phyloP scores from a whole-genome alignment of 108 stramenopile species.

The Aureococcus anophagefferens region DNA sequence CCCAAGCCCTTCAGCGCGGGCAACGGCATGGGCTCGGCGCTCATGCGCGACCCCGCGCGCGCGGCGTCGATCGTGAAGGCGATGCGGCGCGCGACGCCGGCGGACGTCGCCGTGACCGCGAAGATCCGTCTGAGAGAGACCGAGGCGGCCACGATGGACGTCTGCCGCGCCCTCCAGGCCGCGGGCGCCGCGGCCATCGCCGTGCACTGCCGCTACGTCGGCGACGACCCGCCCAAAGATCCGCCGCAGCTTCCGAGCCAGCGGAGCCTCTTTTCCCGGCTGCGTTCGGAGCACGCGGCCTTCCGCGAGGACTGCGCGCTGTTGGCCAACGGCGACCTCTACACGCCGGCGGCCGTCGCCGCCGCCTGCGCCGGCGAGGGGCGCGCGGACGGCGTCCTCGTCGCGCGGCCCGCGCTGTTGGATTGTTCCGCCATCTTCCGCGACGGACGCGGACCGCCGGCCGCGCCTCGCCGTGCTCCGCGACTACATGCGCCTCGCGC shows the following conservation, averaged over 20 bases:
- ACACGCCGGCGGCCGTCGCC: slow-evolving; percentile 60
- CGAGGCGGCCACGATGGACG: slow-evolving; percentile 49
- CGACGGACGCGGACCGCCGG: slow-evolving; percentile 7
- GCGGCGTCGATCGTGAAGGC: slow-evolving; percentile 58
- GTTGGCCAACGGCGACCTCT: slow-evolving; percentile 84
- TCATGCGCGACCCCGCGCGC: slow-evolving; percentile 60
- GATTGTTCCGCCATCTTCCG: slow-evolving; percentile 65
- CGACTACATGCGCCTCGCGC: slow-evolving; percentile 59
- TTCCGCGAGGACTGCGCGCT: slow-evolving; percentile 21
- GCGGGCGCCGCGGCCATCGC: slow-evolving; percentile 89
- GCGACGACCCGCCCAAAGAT: slow-evolving; percentile 34
- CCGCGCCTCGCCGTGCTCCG: slow-evolving; percentile 49
- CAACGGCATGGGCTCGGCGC: slow-evolving; percentile 87
- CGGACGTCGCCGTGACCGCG: slow-evolving; percentile 64
- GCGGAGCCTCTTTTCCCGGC: not conserved
- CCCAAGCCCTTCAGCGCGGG: slow-evolving; percentile 76
- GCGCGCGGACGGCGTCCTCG: slow-evolving; percentile 76
- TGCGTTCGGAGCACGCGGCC: not conserved
- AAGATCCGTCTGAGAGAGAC: slow-evolving; percentile 83
- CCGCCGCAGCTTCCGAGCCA: too few relatives aligned
- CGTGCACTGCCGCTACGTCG: slow-evolving; percentile 70
- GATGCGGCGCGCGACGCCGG: slow-evolving; percentile 38
- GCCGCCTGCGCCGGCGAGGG: slow-evolving; percentile 46
- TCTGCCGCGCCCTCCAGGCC: slow-evolving; percentile 57
- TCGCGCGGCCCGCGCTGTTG: slow-evolving; percentile 84